Evolutionary conservation across 148 eudicot genomes (phyloP).

Genomic region (Chenopodium quinoa): DNA sequence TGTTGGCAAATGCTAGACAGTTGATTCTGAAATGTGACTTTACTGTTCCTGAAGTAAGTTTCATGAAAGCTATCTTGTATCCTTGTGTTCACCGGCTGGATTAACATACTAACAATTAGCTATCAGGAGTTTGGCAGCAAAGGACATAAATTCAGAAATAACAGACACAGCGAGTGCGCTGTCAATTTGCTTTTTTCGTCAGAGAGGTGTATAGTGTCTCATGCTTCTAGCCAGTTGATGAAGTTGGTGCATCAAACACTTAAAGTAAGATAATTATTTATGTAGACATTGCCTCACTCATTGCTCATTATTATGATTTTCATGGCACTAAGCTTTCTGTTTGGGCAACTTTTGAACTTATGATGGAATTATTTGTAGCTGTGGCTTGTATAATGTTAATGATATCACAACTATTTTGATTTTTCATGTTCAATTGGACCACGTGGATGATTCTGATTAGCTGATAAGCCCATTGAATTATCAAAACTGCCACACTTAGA

Average conservation of each 20-base stretch:
- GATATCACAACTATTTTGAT: neutral
- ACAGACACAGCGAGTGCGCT: constrained; percentile 35
- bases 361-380: neutral
- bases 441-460: neutral
- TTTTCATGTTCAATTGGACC: neutral
- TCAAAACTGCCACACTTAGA: neutral
- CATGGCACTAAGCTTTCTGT: neutral
- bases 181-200: constrained; percentile 78
- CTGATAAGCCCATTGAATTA: neutral
- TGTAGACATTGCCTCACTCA: neutral
- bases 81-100: constrained; percentile 5
- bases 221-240: constrained; percentile 76
- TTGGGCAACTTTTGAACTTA: neutral
- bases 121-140: constrained; percentile 50
- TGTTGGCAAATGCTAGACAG: constrained; percentile 80
- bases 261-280: constrained; percentile 44
- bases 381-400: neutral
- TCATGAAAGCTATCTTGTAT: constrained; percentile 5
- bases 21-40: constrained; percentile 67
- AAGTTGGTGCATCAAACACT: constrained; percentile 86
- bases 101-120: constrained; percentile 19
- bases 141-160: constrained; percentile 34
- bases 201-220: constrained; percentile 80
- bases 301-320: neutral
- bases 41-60: constrained; percentile 68